Base-by-base conservation (phyloP, 352 stramenopile genomes). In the Saprolegnia diclina region DNA sequence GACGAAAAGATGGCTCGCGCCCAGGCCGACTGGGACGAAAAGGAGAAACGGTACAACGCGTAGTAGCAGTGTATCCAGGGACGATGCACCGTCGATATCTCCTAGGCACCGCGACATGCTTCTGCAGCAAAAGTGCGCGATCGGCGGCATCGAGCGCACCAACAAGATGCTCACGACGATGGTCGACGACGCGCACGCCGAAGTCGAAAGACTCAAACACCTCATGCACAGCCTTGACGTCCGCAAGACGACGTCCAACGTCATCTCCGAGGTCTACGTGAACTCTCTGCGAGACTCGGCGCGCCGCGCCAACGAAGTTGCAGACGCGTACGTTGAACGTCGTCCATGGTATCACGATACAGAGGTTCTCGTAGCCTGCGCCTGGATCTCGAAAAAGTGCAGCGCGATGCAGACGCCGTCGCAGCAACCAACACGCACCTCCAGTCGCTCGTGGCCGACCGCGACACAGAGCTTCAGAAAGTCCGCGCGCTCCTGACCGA, bases 191-290 rank as follows among this genome's bases (percentile, higher is more conserved):
- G 57, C 57, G 21, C 22, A 54, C 19, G 21, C 42, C 1, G 57
- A 66, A 48, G 29, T 66, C 18, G 38, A 66, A 3, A 38, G 44
- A 4, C 16, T 66, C 10, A 66, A 66, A 21, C 11, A 55, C 19
- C 18, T 66, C 6, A 19, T 37, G 19, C 40, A 66, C 38, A 21
- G 55, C 37, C n/a, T 40, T 21, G 22, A 53, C 21, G 53, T 42
- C 22, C 26, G 18, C 57, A 53, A 40, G 21, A 66, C 40, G 14
- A n/a, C 40, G 19, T 14, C 35, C 11, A 53, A 16, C 13, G 35
- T 35, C 24, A 66, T 66, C 24, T 66, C 57, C 24, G 57, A 66
- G 44, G 48, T 24, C n/a, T 66, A 66, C 22, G 57, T 66, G 29
- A 21, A 53, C 24, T 37, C 57, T 0, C 24, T 66, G 6, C 57